Evolutionary conservation across 345 rosid genomes (phyloP), one percentile per base, ranked within the genome.

Genomic region (Sapria himalayana): DNA sequence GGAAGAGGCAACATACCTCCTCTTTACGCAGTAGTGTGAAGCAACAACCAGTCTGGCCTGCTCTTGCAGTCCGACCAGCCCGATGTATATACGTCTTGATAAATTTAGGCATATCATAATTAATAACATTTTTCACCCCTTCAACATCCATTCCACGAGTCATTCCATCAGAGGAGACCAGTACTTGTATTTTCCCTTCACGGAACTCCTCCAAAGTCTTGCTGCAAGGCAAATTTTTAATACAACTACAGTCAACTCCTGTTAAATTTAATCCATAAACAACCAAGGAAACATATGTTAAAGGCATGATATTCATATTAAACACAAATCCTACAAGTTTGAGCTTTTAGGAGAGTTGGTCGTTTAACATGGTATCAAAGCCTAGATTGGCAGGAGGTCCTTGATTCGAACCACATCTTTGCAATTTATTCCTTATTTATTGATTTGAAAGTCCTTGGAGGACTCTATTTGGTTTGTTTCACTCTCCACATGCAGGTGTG

Each of bases 131-230:
- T 57, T 68, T 63, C 60, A 89, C 93, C 41, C 86, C 93, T 64
- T 79, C 79, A 41, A 82, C 91, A 54, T 89, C 95, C 84, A 76
- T 82, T 53, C 98, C 98, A 53, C 92, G 93, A 38, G 95, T 72
- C 77, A 89, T 69, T 22, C 91, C 86, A 67, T 89, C 98, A 20
- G 93, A 82, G 41, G 91, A 72, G 52, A 82, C 93, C 57, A 82
- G 94, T 53, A 89, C 93, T 57, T 82, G 93, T 25, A 72, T 52
- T 37, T 79, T 67, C 9, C 94, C 93, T 57, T 72, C 70, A 15
- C 81, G 63, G 35, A 89, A 82, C 29, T 78, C 76, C 43, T 79
- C 73, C 62, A 89, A 41, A 22, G 80, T 74, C 67, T 82, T 76
- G 72, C 95, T 82, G 91, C 57, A 66, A 22, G 9, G 17, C 19